phyloP scores from a whole-genome alignment of 2,329 filamentous ascomycete genomes.

The Immersiporthe knoxdaviesiana region DNA sequence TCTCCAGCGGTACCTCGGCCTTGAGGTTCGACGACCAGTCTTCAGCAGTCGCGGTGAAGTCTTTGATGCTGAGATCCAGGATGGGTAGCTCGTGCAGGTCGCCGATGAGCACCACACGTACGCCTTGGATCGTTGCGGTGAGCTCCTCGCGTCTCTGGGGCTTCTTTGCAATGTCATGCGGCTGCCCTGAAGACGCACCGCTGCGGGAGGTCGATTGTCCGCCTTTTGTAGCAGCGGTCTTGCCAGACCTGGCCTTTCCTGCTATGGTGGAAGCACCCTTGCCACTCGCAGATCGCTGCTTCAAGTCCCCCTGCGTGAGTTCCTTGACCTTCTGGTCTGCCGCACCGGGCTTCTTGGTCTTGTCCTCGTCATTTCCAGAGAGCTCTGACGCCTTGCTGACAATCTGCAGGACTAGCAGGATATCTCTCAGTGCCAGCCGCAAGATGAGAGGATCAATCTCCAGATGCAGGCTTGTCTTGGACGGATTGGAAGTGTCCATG shows the following conservation, averaged over 20 bases:
- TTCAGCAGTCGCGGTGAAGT: slow-evolving; percentile 79
- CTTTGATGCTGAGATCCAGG: slow-evolving; percentile 89
- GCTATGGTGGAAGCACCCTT: slow-evolving; percentile 56
- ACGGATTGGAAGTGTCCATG: slow-evolving; percentile 70
- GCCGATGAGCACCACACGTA: slow-evolving; percentile 91
- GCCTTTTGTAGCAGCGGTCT: slow-evolving; percentile 32
- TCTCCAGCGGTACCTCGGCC: slow-evolving; percentile 87
- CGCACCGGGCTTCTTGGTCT: slow-evolving; percentile 40
- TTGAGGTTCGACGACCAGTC: slow-evolving; percentile 91
- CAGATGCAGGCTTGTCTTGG: slow-evolving; percentile 77
- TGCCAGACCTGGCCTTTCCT: slow-evolving; percentile 45
- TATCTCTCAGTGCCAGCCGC: slow-evolving; percentile 88
- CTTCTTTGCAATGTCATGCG: slow-evolving; percentile 39
- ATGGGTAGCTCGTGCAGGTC: slow-evolving; percentile 95
- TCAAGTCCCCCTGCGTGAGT: slow-evolving; percentile 52
- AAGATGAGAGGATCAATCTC: slow-evolving; percentile 91
- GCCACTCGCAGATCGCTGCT: slow-evolving; percentile 60
- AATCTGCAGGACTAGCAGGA: slow-evolving; percentile 91
- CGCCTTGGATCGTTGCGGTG: slow-evolving; percentile 81
- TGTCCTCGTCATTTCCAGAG: slow-evolving; percentile 63
- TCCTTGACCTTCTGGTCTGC: slow-evolving; percentile 62
- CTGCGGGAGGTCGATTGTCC: slow-evolving; percentile 21
- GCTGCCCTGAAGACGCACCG: slow-evolving; percentile 28
- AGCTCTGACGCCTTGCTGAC: slow-evolving; percentile 88
- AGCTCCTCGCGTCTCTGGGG: slow-evolving; percentile 69